These are phyloP conservation scores for Clavulina sp. DNA, from an alignment of 768 basidiomycete genomes.

Conservation along the genomic window DNA sequence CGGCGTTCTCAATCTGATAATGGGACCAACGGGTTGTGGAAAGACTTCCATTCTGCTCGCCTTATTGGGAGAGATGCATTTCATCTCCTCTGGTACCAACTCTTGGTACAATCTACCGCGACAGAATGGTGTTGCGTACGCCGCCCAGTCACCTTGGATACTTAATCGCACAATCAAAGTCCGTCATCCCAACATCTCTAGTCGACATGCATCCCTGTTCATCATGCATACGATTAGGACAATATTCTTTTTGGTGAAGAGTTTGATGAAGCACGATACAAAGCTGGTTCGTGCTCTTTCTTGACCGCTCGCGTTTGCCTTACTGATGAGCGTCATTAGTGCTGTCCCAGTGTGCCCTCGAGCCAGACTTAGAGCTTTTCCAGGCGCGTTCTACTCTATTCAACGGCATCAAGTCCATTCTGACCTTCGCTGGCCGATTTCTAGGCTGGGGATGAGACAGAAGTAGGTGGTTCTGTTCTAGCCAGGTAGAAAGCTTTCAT, in stretches of 20 bases:
- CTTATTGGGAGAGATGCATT: constrained; percentile 23
- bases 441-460: constrained; percentile 44
- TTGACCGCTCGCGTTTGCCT: neutral
- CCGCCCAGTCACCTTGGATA: constrained; percentile 22
- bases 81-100: constrained; percentile 12
- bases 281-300: constrained; percentile 17
- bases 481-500: neutral
- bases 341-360: constrained; percentile 23
- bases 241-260: constrained; percentile 34
- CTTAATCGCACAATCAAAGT: constrained; percentile 14
- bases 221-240: constrained; percentile 23
- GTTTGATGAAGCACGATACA: constrained; percentile 27
- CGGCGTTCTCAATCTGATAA: constrained; percentile 22
- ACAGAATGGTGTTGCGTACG: constrained; percentile 20
- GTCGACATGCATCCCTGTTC: neutral
- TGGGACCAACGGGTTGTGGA: constrained; percentile 20
- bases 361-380: constrained; percentile 30
- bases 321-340: constrained; percentile 13
- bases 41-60: constrained; percentile 15
- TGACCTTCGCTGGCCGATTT: no score
- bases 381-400: constrained; percentile 21
- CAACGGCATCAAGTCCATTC: no score
- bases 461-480: constrained; percentile 26
- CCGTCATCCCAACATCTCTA: neutral
- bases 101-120: constrained; percentile 21